Percentiles rank a stretch among this genome's conserved stretches.
Conservation (phyloP, 1,284 basidiomycete genomes). For the Cutaneotrichosporon curvatum region DNA sequence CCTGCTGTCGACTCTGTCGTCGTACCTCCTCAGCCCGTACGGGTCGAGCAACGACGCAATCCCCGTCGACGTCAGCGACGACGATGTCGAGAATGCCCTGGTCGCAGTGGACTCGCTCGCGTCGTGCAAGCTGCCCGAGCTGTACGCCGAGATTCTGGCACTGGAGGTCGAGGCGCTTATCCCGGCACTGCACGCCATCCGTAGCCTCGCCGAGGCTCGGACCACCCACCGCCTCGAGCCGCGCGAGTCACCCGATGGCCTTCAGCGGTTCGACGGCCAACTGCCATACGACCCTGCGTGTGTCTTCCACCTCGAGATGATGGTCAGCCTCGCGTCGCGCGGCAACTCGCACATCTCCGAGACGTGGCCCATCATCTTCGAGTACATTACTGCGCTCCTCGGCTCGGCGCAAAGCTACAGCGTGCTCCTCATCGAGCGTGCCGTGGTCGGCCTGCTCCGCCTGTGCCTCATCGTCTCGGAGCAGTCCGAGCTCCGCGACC, state of each 20-base stretch:
- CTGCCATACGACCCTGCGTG: conserved; percentile 90
- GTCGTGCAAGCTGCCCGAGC: conserved; percentile 86
- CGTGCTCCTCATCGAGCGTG: conserved; percentile 86
- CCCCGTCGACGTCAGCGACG: conserved; percentile 67
- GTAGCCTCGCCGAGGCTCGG: conserved; percentile 67
- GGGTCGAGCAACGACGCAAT: conserved; percentile 60
- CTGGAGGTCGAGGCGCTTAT: conserved; percentile 70
- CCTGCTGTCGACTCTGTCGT: conserved; percentile 85
- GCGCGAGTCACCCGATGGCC: conserved; percentile 54
- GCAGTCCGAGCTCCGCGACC: conserved; percentile 71
- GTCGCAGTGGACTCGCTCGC: conserved; percentile 93
- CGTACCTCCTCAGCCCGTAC: conserved; percentile 95
- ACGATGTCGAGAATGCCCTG: conserved; percentile 87
- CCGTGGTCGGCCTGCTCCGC: conserved; percentile 79
- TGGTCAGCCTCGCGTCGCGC: conserved; percentile 78
- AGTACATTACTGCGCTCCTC: conserved; percentile 77
- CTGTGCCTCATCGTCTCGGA: conserved; percentile 71
- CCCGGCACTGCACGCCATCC: conserved; percentile 76
- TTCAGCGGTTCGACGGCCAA: conserved; percentile 42
- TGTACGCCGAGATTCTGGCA: conserved; percentile 85
- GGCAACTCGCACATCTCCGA: conserved; percentile 71
- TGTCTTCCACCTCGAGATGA: conserved; percentile 86
- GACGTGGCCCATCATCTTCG: conserved; percentile 86
- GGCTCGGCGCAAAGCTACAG: conserved; percentile 73
- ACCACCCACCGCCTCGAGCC: conserved; percentile 30